Evolutionary conservation across 1,139 yeast genomes (phyloP).

Genomic region (Saccharomyces hybrid): DNA sequence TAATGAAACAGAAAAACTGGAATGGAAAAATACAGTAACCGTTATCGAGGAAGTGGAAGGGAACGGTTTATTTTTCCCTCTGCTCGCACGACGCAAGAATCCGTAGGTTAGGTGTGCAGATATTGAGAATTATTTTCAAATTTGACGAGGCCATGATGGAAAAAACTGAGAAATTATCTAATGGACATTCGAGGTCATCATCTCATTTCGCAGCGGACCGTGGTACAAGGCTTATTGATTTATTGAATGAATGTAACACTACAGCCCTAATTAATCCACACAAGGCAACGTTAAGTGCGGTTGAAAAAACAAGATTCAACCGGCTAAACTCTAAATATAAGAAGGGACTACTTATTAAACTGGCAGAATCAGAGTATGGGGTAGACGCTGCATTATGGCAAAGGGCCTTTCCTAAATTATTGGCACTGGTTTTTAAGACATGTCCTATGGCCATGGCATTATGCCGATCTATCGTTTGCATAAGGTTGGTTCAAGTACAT

Average conservation of each 20-base stretch:
- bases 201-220: slow-evolving; percentile 66
- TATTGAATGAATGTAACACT: slow-evolving; percentile 65
- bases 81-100: slow-evolving; percentile 79
- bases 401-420: slow-evolving; percentile 69
- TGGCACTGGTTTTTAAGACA: slow-evolving; percentile 63
- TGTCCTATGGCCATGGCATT: slow-evolving; percentile 94
- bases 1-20: slow-evolving; percentile 57
- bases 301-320: slow-evolving; percentile 67
- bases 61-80: slow-evolving; percentile 78
- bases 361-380: slow-evolving; percentile 90
- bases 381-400: slow-evolving; percentile 95
- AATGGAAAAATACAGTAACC: slow-evolving; percentile 70
- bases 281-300: slow-evolving; percentile 56
- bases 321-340: slow-evolving; percentile 52
- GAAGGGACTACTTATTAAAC: slow-evolving; percentile 55
- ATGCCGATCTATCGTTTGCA: slow-evolving; percentile 88
- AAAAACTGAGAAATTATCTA: slow-evolving; percentile 32
- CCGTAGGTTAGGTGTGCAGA: slow-evolving; percentile 65
- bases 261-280: slow-evolving; percentile 55
- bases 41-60: slow-evolving; percentile 93
- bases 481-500: slow-evolving; percentile 81
- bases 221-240: slow-evolving; percentile 71
- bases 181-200: slow-evolving; percentile 48
- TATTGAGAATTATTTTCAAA: slow-evolving; percentile 67
- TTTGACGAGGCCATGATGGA: slow-evolving; percentile 77